Conservation (phyloP, 2,329 filamentous ascomycete genomes). For the Lanzia echinophila region DNA sequence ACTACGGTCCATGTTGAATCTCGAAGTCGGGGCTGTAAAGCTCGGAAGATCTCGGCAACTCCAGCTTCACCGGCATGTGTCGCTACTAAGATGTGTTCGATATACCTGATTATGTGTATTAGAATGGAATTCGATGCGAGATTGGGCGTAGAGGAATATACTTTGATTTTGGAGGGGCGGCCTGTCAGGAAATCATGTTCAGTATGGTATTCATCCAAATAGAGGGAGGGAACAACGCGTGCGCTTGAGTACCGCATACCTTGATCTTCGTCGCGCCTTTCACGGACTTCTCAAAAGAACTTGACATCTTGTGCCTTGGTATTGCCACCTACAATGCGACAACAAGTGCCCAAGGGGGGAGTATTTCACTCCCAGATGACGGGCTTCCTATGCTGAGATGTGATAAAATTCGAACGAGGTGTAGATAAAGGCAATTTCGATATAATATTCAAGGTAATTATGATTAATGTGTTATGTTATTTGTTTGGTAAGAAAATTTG, state of each 20-base stretch:
- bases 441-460: neutral
- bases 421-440: neutral
- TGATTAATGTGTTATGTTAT: neutral
- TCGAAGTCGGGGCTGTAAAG: conserved; percentile 77
- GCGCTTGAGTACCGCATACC: conserved; percentile 41
- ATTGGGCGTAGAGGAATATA: conserved; percentile 42
- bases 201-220: conserved; percentile 8
- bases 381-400: neutral
- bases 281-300: conserved; percentile 97
- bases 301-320: conserved; percentile 51
- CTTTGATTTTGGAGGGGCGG: conserved; percentile 95
- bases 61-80: conserved; percentile 93
- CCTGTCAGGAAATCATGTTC: conserved; percentile 42
- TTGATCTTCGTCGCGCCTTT: conserved; percentile 99
- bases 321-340: conserved; percentile 8
- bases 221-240: neutral
- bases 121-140: conserved; percentile 9
- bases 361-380: conserved; percentile 6
- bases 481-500: neutral
- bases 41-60: conserved; percentile 91
- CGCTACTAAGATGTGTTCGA: conserved; percentile 93
- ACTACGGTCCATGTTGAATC: conserved; percentile 99
- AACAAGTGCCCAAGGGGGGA: conserved; percentile 5
- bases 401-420: neutral
- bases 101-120: conserved; percentile 35